Evolutionary conservation across 2,329 filamentous ascomycete genomes (phyloP), one percentile per base, ranked within the genome.

Genomic region (Clonostachys sp.): DNA sequence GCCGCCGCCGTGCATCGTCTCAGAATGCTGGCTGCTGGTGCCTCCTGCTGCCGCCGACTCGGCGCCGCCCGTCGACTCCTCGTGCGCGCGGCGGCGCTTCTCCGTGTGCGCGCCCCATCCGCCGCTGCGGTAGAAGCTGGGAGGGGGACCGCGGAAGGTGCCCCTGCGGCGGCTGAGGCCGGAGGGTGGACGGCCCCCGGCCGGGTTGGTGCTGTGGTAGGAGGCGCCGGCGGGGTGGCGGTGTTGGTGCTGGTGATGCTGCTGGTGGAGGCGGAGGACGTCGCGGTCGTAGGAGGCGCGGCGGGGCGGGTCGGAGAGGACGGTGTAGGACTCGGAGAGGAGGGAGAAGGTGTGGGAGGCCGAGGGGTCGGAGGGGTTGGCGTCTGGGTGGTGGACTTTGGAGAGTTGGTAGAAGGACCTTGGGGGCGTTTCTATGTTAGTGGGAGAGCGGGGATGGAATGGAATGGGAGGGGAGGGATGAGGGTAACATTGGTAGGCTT

Each of bases 311-410:
- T 86, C 80, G 49, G 84, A 82, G 49, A 96, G 86, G 41, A 87
- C 67, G 49, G 82, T 75, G 74, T 96, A 96, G 56, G 91, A 91
- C 63, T 94, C 87, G 62, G 83, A 87, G 63, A 96, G 86, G 56
- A 82, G 78, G 65, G 91, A 83, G 75, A 96, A 99, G 62, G 85
- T 87, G 49, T 80, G 71, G 5, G 84, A 75, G 52, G 91, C 87
- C 49, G 71, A 63, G 5, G 88, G 86, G 67, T 96, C 86, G 56
- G 79, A 62, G 50, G 78, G 89, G 74, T 97, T 95, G 63, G 84
- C 83, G 75, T 99, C 94, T 1, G 94, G 94, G 68, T 99, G 94
- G 77, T 96, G 86, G 46, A 79, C 72, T 70, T 96, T 95, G 61
- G 91, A 96, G 64, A 97, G 87, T 51, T 78, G 70, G 77, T 96